Percentiles rank a stretch among this genome's conserved stretches.
phyloP scores from a whole-genome alignment of 768 basidiomycete species.

The Leucocoprinus sp. region DNA sequence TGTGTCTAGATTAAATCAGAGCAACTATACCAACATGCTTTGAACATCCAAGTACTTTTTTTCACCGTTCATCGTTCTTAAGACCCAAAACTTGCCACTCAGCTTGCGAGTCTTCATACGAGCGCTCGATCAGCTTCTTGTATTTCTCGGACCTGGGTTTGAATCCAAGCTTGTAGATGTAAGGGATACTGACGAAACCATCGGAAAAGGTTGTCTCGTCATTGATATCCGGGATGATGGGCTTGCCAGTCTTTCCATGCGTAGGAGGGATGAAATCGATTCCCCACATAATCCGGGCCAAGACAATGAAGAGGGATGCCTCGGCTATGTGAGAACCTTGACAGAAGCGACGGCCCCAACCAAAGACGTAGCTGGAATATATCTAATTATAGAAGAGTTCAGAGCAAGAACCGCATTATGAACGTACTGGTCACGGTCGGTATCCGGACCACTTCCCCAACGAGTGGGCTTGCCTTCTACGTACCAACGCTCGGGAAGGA shows the following conservation, averaged over 20 bases:
- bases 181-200: conserved; percentile 9
- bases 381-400: not conserved
- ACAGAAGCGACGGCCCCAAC: conserved; percentile 10
- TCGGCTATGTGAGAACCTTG: conserved; percentile 8
- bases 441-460: conserved; percentile 19
- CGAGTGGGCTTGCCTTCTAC: conserved; percentile 13
- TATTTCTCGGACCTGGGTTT: conserved; percentile 4
- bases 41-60: not conserved
- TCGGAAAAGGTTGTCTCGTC: conserved; percentile 9
- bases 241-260: conserved; percentile 6
- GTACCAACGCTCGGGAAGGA: conserved; percentile 25
- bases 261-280: conserved; percentile 7
- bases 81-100: conserved; percentile 9
- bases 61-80: conserved; percentile 7
- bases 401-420: not conserved
- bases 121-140: conserved; percentile 7
- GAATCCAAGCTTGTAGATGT: conserved; percentile 10
- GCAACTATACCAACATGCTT: not conserved
- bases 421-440: conserved; percentile 18
- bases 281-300: conserved; percentile 10
- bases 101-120: conserved; percentile 8
- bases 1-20: not conserved
- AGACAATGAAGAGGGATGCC: conserved; percentile 8
- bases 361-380: conserved; percentile 6
- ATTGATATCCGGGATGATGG: conserved; percentile 9